phyloP scores from a whole-genome alignment of 352 stramenopile genomes.

The Phytophthora sp. region DNA sequence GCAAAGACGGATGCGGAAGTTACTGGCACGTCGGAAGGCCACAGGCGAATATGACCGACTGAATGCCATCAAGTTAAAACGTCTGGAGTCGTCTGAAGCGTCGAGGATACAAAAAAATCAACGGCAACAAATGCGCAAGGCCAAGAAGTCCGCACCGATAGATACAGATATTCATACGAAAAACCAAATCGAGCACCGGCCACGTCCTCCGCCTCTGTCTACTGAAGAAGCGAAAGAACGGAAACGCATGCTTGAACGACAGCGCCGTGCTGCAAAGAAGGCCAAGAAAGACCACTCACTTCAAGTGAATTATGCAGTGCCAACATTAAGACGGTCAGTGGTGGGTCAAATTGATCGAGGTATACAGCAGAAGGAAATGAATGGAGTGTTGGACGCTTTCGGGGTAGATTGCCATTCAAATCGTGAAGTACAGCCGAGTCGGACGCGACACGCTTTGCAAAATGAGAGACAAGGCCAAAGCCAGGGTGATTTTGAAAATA shows the following conservation, averaged over 20 bases:
- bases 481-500: too few species aligned
- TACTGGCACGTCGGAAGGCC: slow-evolving; percentile 17
- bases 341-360: not conserved
- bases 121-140: slow-evolving; percentile 9
- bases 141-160: not conserved
- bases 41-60: slow-evolving; percentile 16
- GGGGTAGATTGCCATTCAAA: not conserved
- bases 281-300: slow-evolving; percentile 16
- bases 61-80: slow-evolving; percentile 16
- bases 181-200: not conserved
- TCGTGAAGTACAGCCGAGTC: too few species aligned
- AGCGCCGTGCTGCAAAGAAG: slow-evolving; percentile 2
- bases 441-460: too few species aligned
- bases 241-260: not conserved
- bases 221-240: slow-evolving; percentile 3
- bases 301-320: not conserved
- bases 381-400: not conserved
- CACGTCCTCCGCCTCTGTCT: not conserved
- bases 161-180: not conserved
- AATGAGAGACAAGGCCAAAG: too few species aligned
- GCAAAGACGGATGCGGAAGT: slow-evolving; percentile 22
- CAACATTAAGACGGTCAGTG: not conserved
- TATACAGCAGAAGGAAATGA: not conserved
- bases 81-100: not conserved
- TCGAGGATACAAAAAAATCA: slow-evolving; percentile 12